Base-by-base conservation (phyloP, 129 eudicot genomes). In the Ambrosia artemisiifolia region DNA sequence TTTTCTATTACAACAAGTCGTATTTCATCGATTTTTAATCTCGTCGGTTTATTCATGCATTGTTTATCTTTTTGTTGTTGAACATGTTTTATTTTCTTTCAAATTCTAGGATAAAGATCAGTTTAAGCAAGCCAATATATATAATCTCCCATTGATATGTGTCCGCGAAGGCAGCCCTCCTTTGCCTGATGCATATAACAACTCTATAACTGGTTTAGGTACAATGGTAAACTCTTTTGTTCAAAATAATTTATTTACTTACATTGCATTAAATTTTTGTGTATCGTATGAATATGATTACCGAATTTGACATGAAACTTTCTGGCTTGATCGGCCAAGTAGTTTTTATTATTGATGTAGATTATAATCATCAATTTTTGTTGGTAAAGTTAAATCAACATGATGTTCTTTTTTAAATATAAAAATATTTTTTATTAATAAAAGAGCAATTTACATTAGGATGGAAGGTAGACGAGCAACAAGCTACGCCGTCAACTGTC, bases 161-260 rank as follows among this genome's bases (percentile, higher is more conserved):
- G 57, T 90, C 72, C 88, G 96, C 73, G 90, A 93, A 76, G 98
- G 98, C 77, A 89, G 95, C 77, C 92, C 84, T 46, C 92, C 96
- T 56, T 72, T 93, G 53, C 98, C 98, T 16, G 98, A 89, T 82
- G 83, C 76, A 54, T 72, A 86, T 69, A 86, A 85, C 80, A 78
- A 82, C 20, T 85, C 98, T 81, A 73, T 71, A 66, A 75, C 83
- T 30, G 89, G 89, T 70, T 78, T 89, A 77, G 90, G 87, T 83
- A 84, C 73, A 84, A 74, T 19, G 57, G 57, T 71, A 57, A 69
- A 73, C 69, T 74, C 63, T 44, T 55, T 56, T 49, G 69, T 67
- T 67, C 74, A 44, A 69, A 6, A 33, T 76, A 56, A 44, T 75
- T 32, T 44, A 67, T 38, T 28, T 55, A 44, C 54, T 2, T 65